phyloP scores from a whole-genome alignment of 345 rosid genomes.

The Odontarrhena argentea region DNA sequence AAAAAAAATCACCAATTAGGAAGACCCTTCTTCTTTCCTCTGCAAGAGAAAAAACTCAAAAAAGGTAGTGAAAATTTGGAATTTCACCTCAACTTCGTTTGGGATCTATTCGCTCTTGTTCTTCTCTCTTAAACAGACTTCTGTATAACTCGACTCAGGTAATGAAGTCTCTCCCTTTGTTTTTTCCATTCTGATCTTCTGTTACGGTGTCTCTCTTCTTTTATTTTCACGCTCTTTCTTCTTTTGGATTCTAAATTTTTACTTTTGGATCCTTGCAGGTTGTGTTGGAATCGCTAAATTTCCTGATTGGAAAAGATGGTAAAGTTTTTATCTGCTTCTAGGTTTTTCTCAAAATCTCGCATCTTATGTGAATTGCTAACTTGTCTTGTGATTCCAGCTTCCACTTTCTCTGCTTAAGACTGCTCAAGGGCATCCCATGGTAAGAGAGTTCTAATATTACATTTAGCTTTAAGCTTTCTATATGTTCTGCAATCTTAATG shows the following conservation, averaged over 20 bases:
- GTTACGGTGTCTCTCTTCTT: background rate
- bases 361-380: too few relatives aligned
- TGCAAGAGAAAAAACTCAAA: background rate
- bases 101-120: conserved; percentile 6
- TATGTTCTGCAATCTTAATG: background rate
- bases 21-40: background rate
- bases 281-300: too few relatives aligned
- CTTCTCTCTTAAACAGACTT: background rate
- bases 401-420: conserved; percentile 41
- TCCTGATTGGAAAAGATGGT: too few relatives aligned
- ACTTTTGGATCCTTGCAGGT: too few relatives aligned
- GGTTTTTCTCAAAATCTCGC: background rate
- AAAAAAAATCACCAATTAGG: background rate
- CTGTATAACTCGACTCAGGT: conserved; percentile 1
- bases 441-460: background rate
- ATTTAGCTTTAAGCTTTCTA: too few relatives aligned
- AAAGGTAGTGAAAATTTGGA: background rate
- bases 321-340: background rate
- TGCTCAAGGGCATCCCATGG: conserved; percentile 48
- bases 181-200: background rate
- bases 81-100: conserved; percentile 4
- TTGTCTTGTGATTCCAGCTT: conserved; percentile 17
- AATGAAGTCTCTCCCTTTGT: background rate
- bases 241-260: too few relatives aligned
- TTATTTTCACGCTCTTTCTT: background rate